Evolutionary conservation across 2,329 filamentous ascomycete genomes (phyloP), one percentile per base, ranked within the genome.

Genomic region (Tolypocladium tundrense): DNA sequence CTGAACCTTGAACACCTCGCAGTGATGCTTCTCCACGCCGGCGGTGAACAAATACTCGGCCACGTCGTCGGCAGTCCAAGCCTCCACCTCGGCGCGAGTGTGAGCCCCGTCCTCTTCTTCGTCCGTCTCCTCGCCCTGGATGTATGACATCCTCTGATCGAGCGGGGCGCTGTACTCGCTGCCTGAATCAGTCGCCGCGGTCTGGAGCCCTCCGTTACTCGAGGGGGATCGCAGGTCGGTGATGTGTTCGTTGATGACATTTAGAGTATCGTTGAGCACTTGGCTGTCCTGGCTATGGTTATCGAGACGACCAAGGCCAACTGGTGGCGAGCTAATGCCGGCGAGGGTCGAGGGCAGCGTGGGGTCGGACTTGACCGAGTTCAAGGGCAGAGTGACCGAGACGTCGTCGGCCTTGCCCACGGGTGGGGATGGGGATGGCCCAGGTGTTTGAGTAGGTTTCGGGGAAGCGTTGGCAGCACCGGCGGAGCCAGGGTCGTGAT

Each of bases 221-320:
- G 78, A 75, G 8, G 81, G 75, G 21, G 80, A 81, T 60, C 82
- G 77, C 62, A 97, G 83, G 70, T 96, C 89, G 48, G 91, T 96
- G 65, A 97, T 96, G 69, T 97, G 93, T 73, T 97, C 93, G 70
- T 97, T 88, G 66, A 97, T 97, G 59, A 97, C 93, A 67, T 91
- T 96, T 55, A 97, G 76, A 0, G 93, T 97, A 71, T 97, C 92
- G 69, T 92, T 91, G 78, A 97, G 88, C 54, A 97, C 92, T 13
- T 90, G 88, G 68, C 75, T 81, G 55, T 83, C 76, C 64, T 85
- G 77, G 60, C 76, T 76, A 53, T 66, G 62, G 58, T 76, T 73
- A 58, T 71, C 72, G 54, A 83, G 69, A 53, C 75, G 71, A 55
- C 68, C 66, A 16, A 73, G 59, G 10, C 61, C 60, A 21, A 64